A percentile compares a stretch with the other conserved stretches of the same genome.
Evolutionary conservation across 805 yeast genomes (phyloP).

Genomic region (Saturnispora mendoncae): DNA sequence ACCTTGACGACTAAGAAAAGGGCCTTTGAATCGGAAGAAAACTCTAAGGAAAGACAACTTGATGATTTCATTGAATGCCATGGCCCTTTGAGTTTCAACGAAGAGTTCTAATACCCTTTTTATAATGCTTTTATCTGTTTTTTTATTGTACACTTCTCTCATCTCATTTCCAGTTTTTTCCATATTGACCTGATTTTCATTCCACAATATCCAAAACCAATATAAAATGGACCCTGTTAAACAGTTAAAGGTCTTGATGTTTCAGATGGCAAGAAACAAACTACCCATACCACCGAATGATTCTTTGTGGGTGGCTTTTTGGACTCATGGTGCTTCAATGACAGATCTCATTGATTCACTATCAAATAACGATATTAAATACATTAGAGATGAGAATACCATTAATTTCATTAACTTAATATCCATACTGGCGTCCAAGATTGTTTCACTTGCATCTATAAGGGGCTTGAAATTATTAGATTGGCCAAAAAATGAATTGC

Average conservation of each 20-base stretch:
- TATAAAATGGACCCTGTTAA: not conserved
- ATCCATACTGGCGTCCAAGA: constrained; percentile 30
- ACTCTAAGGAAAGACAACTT: constrained; percentile 10
- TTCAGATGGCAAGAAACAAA: constrained; percentile 21
- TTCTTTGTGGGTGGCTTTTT: constrained; percentile 33
- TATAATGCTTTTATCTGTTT: not conserved
- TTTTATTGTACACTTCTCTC: not conserved
- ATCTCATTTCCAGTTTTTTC: too few species aligned
- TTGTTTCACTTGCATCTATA: constrained; percentile 20
- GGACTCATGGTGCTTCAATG: constrained; percentile 42
- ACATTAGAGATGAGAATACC: constrained; percentile 48
- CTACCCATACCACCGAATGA: constrained; percentile 12
- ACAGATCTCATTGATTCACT: constrained; percentile 52
- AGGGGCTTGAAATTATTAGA: constrained; percentile 21
- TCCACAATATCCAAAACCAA: too few species aligned
- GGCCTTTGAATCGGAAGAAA: constrained; percentile 1
- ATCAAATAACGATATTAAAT: constrained; percentile 48
- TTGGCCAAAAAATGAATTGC: constrained; percentile 30
- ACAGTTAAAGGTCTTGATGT: not conserved
- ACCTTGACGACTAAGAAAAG: constrained; percentile 2
- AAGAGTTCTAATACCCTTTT: constrained; percentile 34
- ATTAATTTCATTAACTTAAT: constrained; percentile 50
- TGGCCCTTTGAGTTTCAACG: constrained; percentile 39
- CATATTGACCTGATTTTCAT: not conserved
- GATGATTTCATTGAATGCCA: constrained; percentile 29